Evolutionary conservation across 2,329 filamentous ascomycete genomes (phyloP).

Genomic region (Cadophora sp.): DNA sequence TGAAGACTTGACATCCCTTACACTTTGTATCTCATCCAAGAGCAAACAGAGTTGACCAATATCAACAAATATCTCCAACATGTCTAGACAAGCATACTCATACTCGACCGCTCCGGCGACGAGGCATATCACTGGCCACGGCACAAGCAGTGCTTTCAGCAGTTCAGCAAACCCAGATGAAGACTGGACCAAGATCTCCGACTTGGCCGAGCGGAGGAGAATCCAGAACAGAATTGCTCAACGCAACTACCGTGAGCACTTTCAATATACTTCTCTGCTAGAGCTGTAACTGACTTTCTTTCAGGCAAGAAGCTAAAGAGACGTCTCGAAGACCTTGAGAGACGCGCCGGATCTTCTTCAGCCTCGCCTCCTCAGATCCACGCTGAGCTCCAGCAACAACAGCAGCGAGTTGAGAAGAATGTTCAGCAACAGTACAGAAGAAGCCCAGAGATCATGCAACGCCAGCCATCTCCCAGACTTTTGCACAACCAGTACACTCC

Average conservation of each 20-base stretch:
- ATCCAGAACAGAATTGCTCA: constrained; percentile 99
- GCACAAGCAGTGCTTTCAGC: constrained; percentile 93
- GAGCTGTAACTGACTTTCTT: constrained; percentile 27
- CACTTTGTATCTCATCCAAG: constrained; percentile 26
- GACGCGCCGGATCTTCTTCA: constrained; percentile 70
- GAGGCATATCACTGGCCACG: constrained; percentile 74
- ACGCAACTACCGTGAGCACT: constrained; percentile 88
- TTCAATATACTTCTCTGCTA: constrained; percentile 13
- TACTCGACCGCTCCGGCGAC: constrained; percentile 41
- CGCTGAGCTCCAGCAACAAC: constrained; percentile 48
- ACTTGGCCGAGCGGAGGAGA: constrained; percentile 89
- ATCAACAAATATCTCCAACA: constrained; percentile 34
- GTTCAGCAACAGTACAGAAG: constrained; percentile 39
- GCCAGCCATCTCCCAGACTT: constrained; percentile 48
- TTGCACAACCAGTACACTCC: constrained; percentile 65
- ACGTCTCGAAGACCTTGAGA: constrained; percentile 84
- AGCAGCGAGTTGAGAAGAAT: constrained; percentile 28
- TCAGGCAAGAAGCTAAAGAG: constrained; percentile 92
- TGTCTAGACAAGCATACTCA: constrained; percentile 44
- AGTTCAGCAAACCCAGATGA: constrained; percentile 94
- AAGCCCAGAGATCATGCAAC: constrained; percentile 44
- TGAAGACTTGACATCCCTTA: constrained; percentile 23
- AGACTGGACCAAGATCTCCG: constrained; percentile 99
- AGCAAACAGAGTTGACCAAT: constrained; percentile 24
- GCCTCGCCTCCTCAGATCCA: constrained; percentile 61